Evolutionary conservation across 2,329 filamentous ascomycete species (phyloP), one percentile per base, ranked within the genome.

Genomic region (Epichloe gansuensis): DNA sequence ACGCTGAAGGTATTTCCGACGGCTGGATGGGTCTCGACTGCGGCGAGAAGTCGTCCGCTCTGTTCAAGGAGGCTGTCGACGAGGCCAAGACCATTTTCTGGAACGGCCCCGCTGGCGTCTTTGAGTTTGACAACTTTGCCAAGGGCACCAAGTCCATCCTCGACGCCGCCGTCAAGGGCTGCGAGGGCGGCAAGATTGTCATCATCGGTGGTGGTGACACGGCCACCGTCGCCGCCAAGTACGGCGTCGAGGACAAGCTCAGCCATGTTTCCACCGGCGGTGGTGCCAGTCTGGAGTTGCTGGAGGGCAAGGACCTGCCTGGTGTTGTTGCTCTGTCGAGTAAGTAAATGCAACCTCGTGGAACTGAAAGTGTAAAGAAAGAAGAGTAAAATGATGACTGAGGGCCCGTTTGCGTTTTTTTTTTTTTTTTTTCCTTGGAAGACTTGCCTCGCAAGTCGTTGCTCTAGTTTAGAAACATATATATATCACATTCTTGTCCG

Each of bases 181-280:
- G 85, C 54, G 76, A 87, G 71, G 66, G 68, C 47, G 79, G 75
- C 56, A 90, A 93, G 78, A 95, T 93, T 64, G 93, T 97, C 69
- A 97, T 98, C 74, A 96, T 98, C 59, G 93, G 93, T 57, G 93
- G 93, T 70, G 93, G 93, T 72, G 93, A 98, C 73, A 98, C 93
- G 49, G 93, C 93, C 49, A 98, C 93, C 55, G 93, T 97, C 47
- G 93, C 93, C 51, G 91, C 90, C 70, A 96, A 98, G 79, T 98
- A 95, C 71, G 84, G 84, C 51, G 91, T 88, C 57, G 93, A 98
- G 79, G 83, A 88, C 72, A 94, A 97, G 82, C 80, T 97, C 66
- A 96, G 89, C 76, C 93, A 98, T 75, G 93, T 98, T 57, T 95
- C 89, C 49, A 98, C 93, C 35, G 93, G 93, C 61, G 93, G 93